Percentiles rank a stretch among this genome's conserved stretches.
phyloP scores from a whole-genome alignment of 2,329 filamentous ascomycete genomes.

The Emericellopsis atlantica region DNA sequence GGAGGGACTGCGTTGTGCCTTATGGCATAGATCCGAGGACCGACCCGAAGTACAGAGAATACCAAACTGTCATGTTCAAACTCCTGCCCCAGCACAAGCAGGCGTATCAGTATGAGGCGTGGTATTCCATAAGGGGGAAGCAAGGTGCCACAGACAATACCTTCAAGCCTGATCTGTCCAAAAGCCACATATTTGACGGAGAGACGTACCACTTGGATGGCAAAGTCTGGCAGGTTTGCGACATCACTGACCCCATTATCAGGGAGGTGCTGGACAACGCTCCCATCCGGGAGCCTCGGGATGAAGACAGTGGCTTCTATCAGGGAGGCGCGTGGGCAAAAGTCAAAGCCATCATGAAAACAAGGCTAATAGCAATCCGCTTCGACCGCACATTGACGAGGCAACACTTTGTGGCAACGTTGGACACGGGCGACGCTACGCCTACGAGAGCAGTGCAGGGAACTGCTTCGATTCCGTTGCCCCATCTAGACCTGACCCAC shows the following conservation, averaged over 20 bases:
- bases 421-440: slow-evolving; percentile 20
- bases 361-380: slow-evolving; percentile 62
- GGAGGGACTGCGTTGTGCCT: slow-evolving; percentile 74
- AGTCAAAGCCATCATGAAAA: slow-evolving; percentile 75
- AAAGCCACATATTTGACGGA: slow-evolving; percentile 75
- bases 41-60: slow-evolving; percentile 64
- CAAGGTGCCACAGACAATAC: slow-evolving; percentile 11
- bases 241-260: slow-evolving; percentile 73
- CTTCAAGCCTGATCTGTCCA: slow-evolving; percentile 16
- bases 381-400: slow-evolving; percentile 35
- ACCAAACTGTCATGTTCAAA: slow-evolving; percentile 85
- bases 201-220: slow-evolving; percentile 62
- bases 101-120: not conserved
- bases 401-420: slow-evolving; percentile 20
- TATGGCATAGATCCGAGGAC: slow-evolving; percentile 79
- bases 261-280: slow-evolving; percentile 50
- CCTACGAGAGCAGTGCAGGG: slow-evolving; percentile 11
- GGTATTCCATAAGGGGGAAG: slow-evolving; percentile 16
- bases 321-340: slow-evolving; percentile 72
- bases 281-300: slow-evolving; percentile 44
- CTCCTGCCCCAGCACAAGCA: slow-evolving; percentile 23
- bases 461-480: slow-evolving; percentile 16
- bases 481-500: slow-evolving; percentile 19
- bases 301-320: slow-evolving; percentile 70
- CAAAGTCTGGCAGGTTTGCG: slow-evolving; percentile 89